These are phyloP conservation scores for Colletotrichum abscissum DNA, from an alignment of 2,329 filamentous ascomycete species.

Conservation along the genomic window DNA sequence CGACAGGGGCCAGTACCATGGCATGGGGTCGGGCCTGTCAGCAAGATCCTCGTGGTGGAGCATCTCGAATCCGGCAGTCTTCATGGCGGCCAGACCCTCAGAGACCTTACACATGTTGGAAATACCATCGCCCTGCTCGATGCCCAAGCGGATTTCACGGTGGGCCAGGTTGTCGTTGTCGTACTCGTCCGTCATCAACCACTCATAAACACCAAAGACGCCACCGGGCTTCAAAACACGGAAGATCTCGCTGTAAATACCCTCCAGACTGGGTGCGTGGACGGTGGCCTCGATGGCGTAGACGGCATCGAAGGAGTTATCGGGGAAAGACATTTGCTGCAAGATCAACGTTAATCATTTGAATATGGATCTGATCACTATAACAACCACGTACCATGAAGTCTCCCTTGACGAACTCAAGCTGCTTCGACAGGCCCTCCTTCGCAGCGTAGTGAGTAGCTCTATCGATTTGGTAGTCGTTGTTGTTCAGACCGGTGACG, in stretches of 20 bases:
- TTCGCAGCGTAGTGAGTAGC: constrained; percentile 83
- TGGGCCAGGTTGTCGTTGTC: constrained; percentile 86
- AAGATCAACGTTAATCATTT: not conserved
- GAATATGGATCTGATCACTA: not conserved
- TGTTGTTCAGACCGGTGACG: constrained; percentile 93
- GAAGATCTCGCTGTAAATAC: constrained; percentile 91
- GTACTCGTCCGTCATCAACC: constrained; percentile 96
- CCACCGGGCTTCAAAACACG: constrained; percentile 94
- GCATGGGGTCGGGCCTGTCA: constrained; percentile 76
- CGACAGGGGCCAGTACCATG: constrained; percentile 95
- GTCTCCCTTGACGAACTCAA: constrained; percentile 89
- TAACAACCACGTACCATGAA: constrained; percentile 77
- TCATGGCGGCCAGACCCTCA: constrained; percentile 82
- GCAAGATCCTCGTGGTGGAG: constrained; percentile 64
- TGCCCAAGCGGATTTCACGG: constrained; percentile 86
- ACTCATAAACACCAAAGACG: constrained; percentile 94
- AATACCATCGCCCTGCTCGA: constrained; percentile 93
- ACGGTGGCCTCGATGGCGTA: constrained; percentile 96
- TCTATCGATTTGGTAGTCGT: constrained; percentile 95
- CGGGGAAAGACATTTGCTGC: constrained; percentile 89
- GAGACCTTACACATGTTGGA: constrained; percentile 91
- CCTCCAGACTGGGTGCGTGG: constrained; percentile 86
- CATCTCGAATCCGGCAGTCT: constrained; percentile 81
- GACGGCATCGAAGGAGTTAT: constrained; percentile 89
- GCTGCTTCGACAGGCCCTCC: constrained; percentile 80